phyloP scores from a whole-genome alignment of 805 yeast species.

The Clavispora vitiphila region DNA sequence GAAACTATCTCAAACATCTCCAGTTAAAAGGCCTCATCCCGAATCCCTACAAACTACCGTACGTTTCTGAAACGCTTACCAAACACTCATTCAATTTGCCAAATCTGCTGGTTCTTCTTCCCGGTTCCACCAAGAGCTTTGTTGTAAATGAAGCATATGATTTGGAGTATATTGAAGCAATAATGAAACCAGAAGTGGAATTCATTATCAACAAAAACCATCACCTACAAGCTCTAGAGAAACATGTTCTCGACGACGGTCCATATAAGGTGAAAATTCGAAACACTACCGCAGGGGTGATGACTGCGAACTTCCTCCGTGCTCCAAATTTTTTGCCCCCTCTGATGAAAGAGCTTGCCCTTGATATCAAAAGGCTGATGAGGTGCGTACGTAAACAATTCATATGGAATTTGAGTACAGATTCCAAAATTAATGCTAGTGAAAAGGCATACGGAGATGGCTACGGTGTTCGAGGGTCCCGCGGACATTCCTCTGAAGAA shows the following conservation, averaged over 20 bases:
- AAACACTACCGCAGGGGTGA: constrained; percentile 28
- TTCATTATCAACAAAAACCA: constrained; percentile 27
- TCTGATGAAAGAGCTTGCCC: constrained; percentile 22
- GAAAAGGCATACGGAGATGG: constrained; percentile 23
- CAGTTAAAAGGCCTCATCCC: constrained; percentile 26
- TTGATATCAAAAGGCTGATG: constrained; percentile 29
- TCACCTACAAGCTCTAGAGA: constrained; percentile 15
- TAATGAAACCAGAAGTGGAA: constrained; percentile 31
- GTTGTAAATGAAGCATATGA: constrained; percentile 28
- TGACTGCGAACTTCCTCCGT: constrained; percentile 23
- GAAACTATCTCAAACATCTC: constrained; percentile 24
- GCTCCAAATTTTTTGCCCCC: constrained; percentile 17
- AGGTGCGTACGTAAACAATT: constrained; percentile 17
- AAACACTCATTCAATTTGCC: constrained; percentile 10
- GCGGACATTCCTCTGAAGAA: constrained; percentile 25
- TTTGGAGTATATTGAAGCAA: constrained; percentile 24
- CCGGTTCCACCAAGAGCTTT: constrained; percentile 20
- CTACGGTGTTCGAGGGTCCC: constrained; percentile 22
- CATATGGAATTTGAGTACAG: constrained; percentile 20
- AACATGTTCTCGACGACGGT: constrained; percentile 27
- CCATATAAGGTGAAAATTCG: constrained; percentile 30
- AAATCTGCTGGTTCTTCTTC: constrained; percentile 11
- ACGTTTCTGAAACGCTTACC: constrained; percentile 13
- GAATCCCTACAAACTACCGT: constrained; percentile 28
- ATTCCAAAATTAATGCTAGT: constrained; percentile 1